These are phyloP conservation scores for Penicillium waksmanii DNA, from an alignment of 495 filamentous ascomycete genomes.

Conservation along the genomic window DNA sequence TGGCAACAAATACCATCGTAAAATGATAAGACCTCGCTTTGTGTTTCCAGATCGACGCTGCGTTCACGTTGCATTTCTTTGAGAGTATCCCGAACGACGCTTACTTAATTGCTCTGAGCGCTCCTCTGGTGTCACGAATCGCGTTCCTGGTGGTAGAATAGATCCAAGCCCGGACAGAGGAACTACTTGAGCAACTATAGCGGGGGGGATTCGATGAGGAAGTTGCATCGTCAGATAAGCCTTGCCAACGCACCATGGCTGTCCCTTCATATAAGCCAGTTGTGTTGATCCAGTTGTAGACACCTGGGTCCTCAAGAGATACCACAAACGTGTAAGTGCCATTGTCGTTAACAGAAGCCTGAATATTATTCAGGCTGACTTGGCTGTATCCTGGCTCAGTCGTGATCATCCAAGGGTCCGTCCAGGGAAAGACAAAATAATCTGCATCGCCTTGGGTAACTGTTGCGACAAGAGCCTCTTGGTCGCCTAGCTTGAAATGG, in stretches of 20 bases:
- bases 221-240: neutral
- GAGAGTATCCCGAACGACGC: neutral
- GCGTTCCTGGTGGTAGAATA: neutral
- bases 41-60: neutral
- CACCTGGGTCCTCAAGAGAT: slow-evolving; percentile 13
- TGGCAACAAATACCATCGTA: too few relatives aligned
- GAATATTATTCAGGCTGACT: neutral
- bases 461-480: slow-evolving; percentile 19
- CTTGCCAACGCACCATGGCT: slow-evolving; percentile 25
- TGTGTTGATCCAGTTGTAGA: slow-evolving; percentile 21
- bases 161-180: neutral
- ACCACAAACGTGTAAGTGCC: slow-evolving; percentile 22
- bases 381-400: slow-evolving; percentile 7
- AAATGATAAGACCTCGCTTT: neutral
- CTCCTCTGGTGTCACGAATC: neutral
- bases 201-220: neutral
- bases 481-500: slow-evolving; percentile 14
- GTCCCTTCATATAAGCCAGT: slow-evolving; percentile 19
- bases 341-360: slow-evolving; percentile 5
- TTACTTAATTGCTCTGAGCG: neutral
- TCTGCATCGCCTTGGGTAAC: slow-evolving; percentile 16
- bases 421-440: slow-evolving; percentile 20
- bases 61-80: neutral
- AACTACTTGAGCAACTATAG: neutral
- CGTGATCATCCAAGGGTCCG: slow-evolving; percentile 20